Percentiles rank a stretch among this genome's conserved stretches.
These are phyloP conservation scores for Aureococcus anophagefferens DNA, from an alignment of 108 stramenopile genomes.

Conservation along the genomic window DNA sequence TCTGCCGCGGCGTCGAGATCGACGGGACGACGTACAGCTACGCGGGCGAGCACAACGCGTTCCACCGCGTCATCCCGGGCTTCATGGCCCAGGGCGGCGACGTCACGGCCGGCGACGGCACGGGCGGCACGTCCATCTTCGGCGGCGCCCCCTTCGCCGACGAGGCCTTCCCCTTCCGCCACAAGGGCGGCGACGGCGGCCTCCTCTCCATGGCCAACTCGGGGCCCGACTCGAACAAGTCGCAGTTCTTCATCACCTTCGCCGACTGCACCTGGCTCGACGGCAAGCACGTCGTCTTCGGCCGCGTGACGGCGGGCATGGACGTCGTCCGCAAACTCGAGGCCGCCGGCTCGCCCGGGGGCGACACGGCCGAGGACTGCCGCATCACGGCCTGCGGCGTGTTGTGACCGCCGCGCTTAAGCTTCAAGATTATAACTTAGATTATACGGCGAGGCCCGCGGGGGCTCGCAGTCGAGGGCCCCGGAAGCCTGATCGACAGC, in stretches of 20 bases:
- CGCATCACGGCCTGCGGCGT: conserved; percentile 19
- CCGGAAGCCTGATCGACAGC: no score
- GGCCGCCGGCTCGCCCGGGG: conserved; percentile 6
- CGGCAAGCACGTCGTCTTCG: conserved; percentile 76
- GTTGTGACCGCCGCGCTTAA: no score
- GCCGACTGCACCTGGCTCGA: conserved; percentile 60
- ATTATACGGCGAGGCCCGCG: no score
- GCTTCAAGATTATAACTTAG: no score
- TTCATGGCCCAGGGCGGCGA: conserved; percentile 49
- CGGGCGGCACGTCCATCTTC: conserved; percentile 45
- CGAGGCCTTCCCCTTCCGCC: conserved; percentile 29
- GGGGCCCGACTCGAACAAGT: conserved; percentile 13
- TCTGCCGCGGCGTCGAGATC: conserved; percentile 17
- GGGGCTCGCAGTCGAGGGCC: no score
- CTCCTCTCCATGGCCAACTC: conserved; percentile 19
- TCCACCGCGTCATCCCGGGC: conserved; percentile 25
- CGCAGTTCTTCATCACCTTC: conserved; percentile 19
- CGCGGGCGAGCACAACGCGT: background rate
- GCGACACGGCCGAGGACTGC: conserved; percentile 21
- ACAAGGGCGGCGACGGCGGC: conserved; percentile 6
- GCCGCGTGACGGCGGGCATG: conserved; percentile 58
- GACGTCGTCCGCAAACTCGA: conserved; percentile 39
- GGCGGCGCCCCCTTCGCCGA: conserved; percentile 28
- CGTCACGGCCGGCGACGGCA: conserved; percentile 45
- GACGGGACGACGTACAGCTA: background rate